Evolutionary conservation across 306 rosid genomes (phyloP), one percentile per base, ranked within the genome.

Genomic region (Lathyrus oleraceus): DNA sequence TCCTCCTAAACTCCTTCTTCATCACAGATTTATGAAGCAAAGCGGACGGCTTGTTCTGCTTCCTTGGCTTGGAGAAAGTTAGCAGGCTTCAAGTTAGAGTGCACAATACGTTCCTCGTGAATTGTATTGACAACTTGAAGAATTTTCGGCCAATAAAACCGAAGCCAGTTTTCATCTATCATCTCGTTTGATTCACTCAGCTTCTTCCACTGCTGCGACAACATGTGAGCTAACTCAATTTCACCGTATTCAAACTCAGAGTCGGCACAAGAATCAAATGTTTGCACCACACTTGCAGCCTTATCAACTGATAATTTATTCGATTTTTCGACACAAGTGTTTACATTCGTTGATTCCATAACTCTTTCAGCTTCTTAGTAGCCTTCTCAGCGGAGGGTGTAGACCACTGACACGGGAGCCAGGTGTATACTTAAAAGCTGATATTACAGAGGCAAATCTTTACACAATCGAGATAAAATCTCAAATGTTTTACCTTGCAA

Each of bases 61-160:
- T n/a, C n/a, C n/a, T n/a, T n/a, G n/a, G n/a, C n/a, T n/a, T n/a
- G n/a, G 67, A 94, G 96, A 73, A 91, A 94, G 76, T 94, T 91
- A 38, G 97, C 97, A 45, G 99, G 99, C 91, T 94, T 94, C 81
- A 94, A 75, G 81, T 94, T 97, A 44, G 99, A 94, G 76, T 94
- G 99, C 72, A 91, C 97, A 44, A 94, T 91, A 27, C 97, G 96
- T 54, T 94, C 95, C 78, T 91, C 95, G 7, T 94, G 97, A 78
- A 94, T 94, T 8, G 96, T 94, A 83, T 86, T 94, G 56, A 94
- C 96, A 13, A 96, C 97, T 59, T 74, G 85, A 78, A 94, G 96
- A 78, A 94, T 88, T 91, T 94, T 96, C 96, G 88, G 97, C 98
- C 98, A 94, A 76, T 88, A 94, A 86, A 94, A 94, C 65, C 96